Evolutionary conservation across 805 yeast genomes (phyloP).

Genomic region (Candida germanica): DNA sequence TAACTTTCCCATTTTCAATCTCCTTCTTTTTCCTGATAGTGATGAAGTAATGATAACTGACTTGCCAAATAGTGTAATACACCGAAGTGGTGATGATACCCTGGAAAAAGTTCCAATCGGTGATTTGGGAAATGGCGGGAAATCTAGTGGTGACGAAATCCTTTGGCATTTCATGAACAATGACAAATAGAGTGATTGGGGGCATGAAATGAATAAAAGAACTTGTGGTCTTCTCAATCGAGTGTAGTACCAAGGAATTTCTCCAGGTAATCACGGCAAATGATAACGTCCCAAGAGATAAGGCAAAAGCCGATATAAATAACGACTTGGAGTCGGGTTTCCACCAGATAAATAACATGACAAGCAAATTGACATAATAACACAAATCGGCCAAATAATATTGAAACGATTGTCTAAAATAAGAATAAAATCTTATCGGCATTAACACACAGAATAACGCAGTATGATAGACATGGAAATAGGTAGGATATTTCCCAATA

Average conservation of each 20-base stretch:
- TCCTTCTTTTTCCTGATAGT: conserved; percentile 75
- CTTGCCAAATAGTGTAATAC: conserved; percentile 87
- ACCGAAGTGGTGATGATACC: conserved; percentile 78
- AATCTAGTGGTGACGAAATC: conserved; percentile 57
- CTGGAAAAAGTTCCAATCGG: conserved; percentile 63
- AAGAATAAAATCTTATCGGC: conserved; percentile 84
- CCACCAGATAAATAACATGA: conserved; percentile 75
- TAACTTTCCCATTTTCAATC: conserved; percentile 80
- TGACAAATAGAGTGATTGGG: conserved; percentile 80
- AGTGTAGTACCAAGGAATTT: conserved; percentile 86
- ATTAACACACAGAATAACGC: conserved; percentile 55
- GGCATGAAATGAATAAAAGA: conserved; percentile 91
- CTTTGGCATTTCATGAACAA: conserved; percentile 71
- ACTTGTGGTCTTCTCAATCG: conserved; percentile 88
- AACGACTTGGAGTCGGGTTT: conserved; percentile 71
- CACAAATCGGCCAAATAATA: conserved; percentile 91
- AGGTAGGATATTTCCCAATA: conserved; percentile 73
- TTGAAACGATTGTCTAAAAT: conserved; percentile 74
- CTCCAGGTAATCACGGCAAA: conserved; percentile 97
- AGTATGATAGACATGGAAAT: conserved; percentile 76
- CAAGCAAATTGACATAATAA: conserved; percentile 77
- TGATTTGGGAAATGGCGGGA: conserved; percentile 72
- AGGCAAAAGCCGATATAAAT: conserved; percentile 80
- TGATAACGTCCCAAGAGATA: conserved; percentile 83
- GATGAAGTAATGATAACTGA: conserved; percentile 84